These are phyloP conservation scores for Starmerella bombi DNA, from an alignment of 805 yeast genomes.

Conservation along the genomic window DNA sequence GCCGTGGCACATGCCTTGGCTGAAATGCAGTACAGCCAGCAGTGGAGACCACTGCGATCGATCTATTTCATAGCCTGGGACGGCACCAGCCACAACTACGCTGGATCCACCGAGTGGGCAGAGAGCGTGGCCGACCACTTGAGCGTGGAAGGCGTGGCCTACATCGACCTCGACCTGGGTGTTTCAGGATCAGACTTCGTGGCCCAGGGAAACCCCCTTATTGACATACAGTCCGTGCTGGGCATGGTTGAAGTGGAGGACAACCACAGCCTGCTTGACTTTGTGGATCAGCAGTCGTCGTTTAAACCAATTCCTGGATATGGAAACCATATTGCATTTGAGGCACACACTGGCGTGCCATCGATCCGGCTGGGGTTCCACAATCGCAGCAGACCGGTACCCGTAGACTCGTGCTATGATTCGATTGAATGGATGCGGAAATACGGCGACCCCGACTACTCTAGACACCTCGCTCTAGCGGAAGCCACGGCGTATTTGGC, in stretches of 20 bases:
- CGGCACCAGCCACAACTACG: slow-evolving; percentile 64
- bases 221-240: slow-evolving; percentile 35
- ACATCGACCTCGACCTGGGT: slow-evolving; percentile 60
- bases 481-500: slow-evolving; percentile 41
- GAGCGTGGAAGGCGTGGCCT: slow-evolving; percentile 48
- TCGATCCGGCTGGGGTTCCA: slow-evolving; percentile 46
- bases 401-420: slow-evolving; percentile 51
- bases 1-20: slow-evolving; percentile 61
- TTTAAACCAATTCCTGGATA: slow-evolving; percentile 17
- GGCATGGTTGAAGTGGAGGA: slow-evolving; percentile 28
- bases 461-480: slow-evolving; percentile 42
- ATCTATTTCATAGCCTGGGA: slow-evolving; percentile 77
- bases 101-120: slow-evolving; percentile 73
- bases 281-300: slow-evolving; percentile 1
- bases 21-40: slow-evolving; percentile 44
- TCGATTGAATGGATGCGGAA: slow-evolving; percentile 42
- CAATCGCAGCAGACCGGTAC: slow-evolving; percentile 29
- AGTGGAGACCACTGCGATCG: slow-evolving; percentile 76
- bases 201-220: slow-evolving; percentile 51
- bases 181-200: slow-evolving; percentile 37
- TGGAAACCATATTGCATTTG: slow-evolving; percentile 60
- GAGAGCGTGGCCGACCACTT: slow-evolving; percentile 43
- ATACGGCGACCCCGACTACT: slow-evolving; percentile 44
- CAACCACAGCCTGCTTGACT: slow-evolving; percentile 16
- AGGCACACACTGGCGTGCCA: slow-evolving; percentile 53